Base-by-base conservation (phyloP, 2,329 filamentous ascomycete genomes). In the Trematosphaeria pertusa region DNA sequence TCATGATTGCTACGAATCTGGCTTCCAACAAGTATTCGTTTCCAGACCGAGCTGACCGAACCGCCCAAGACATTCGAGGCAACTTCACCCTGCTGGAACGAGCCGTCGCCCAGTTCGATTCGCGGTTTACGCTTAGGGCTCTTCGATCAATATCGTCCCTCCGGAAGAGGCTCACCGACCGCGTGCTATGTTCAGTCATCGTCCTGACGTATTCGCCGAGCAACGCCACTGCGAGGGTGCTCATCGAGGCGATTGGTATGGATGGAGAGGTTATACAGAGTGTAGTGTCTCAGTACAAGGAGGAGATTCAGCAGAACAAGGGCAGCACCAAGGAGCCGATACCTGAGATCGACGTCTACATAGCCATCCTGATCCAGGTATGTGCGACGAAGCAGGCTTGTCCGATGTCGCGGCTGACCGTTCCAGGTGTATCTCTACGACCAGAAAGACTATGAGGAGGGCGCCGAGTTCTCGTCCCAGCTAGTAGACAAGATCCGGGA, bases 101-200 rank as follows among this genome's bases (percentile, higher is more conserved):
- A 66, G 94, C 92, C 58, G 93, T 99, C 56, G 82, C 87, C 57
- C 85, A 95, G 64, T 99, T 97, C 73, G 94, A 99, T 76, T 86
- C 92, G 49, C 87, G 94, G 78, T 99, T 97, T 77, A 91, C 93
- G 46, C 87, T 99, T 56, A 86, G 94, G 69, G 94, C 94, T 52
- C 84, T 99, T 56, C 88, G 94, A 65, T 96, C 92, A 62, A 96
- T 97, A 77, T 96, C 94, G 31, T 92, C 91, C 44, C 87, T 97
- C 72, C 91, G 94, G 72, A 97, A 97, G 81, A 86, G 90, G 59
- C 82, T 96, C 60, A 89, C 87, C 11, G 83, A 89, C 48, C 89
- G 93, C 61, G 86, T 96, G 60, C 80, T 97, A 59, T 84, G 87
- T 39, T 86, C 89, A 73, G 87, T 88, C 64, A 88, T 96, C 66